Percentiles rank a stretch among this genome's conserved stretches.
Conservation (phyloP, 192 early-diverging fungal species). For the Mortierella hygrophila region DNA sequence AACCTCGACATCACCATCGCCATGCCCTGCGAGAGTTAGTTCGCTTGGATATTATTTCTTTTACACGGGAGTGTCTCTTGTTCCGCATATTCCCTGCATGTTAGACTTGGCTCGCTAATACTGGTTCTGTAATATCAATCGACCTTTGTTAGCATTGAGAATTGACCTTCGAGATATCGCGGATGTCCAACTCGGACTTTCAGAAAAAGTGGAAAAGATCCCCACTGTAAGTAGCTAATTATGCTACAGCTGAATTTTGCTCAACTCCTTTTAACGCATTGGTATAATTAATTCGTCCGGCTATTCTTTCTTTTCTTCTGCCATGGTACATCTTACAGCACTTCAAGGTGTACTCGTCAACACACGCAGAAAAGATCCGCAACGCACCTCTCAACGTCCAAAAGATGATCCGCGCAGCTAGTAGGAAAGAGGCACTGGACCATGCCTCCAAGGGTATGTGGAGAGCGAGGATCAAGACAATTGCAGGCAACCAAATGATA, state of each 20-base stretch:
- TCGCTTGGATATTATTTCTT: neutral
- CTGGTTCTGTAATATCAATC: neutral
- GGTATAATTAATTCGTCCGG: neutral
- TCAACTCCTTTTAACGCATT: conserved; percentile 1
- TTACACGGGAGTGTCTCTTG: too few relatives aligned
- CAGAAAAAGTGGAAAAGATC: conserved; percentile 63
- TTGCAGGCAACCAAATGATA: neutral
- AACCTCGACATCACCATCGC: conserved; percentile 91
- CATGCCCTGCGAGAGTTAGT: conserved; percentile 80
- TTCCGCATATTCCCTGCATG: too few relatives aligned
- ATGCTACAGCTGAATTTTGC: neutral
- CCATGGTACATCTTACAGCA: conserved; percentile 11
- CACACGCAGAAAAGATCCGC: conserved; percentile 19
- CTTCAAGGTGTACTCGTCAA: conserved; percentile 14
- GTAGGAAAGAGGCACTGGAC: conserved; percentile 36
- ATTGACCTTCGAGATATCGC: conserved; percentile 80
- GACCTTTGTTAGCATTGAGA: conserved; percentile 60
- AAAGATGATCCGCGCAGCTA: conserved; percentile 41
- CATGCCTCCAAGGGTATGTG: conserved; percentile 31
- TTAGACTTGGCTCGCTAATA: neutral
- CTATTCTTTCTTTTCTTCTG: neutral
- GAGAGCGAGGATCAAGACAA: neutral
- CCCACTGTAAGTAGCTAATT: conserved; percentile 57
- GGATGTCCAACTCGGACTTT: conserved; percentile 69
- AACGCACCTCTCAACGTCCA: conserved; percentile 30